Evolutionary conservation across 75 land plant species (phyloP).

Genomic region (Pinus albicaulis): DNA sequence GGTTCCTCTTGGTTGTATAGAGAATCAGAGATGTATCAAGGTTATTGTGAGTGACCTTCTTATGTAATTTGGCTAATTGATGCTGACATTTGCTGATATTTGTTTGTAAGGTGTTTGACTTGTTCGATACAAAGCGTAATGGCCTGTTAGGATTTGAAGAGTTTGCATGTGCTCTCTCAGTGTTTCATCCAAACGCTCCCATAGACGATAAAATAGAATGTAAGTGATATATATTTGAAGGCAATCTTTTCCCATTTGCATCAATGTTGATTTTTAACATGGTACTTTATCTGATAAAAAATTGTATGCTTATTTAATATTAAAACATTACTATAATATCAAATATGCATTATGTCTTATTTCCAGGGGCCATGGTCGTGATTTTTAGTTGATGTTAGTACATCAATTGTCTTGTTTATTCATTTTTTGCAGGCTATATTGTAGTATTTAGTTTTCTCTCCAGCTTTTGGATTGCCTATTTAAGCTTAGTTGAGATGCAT

Average conservation of each 20-base stretch:
- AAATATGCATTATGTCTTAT: neutral
- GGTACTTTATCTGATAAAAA: neutral
- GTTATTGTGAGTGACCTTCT: neutral
- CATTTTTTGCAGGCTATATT: neutral
- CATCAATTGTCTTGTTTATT: neutral
- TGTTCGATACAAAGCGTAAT: constrained; percentile 96
- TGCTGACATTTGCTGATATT: neutral
- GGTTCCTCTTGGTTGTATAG: neutral
- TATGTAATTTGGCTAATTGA: neutral
- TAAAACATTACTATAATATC: neutral
- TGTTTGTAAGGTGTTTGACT: constrained; percentile 78
- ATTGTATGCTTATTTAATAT: neutral
- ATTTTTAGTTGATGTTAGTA: neutral
- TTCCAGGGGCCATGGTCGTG: too few relatives aligned
- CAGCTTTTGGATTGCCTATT: neutral
- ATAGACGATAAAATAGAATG: constrained; percentile 94
- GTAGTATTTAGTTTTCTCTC: neutral
- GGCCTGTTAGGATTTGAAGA: constrained; percentile 93
- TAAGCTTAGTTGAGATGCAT: neutral
- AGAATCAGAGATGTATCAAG: constrained; percentile 2
- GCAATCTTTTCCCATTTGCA: neutral
- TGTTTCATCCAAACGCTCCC: constrained; percentile 95
- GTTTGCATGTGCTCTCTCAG: constrained; percentile 89
- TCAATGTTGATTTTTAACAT: neutral
- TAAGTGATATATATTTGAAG: constrained; percentile 22